phyloP scores from a whole-genome alignment of 1,284 basidiomycete genomes.

The Cystobasidiaceae sp. region DNA sequence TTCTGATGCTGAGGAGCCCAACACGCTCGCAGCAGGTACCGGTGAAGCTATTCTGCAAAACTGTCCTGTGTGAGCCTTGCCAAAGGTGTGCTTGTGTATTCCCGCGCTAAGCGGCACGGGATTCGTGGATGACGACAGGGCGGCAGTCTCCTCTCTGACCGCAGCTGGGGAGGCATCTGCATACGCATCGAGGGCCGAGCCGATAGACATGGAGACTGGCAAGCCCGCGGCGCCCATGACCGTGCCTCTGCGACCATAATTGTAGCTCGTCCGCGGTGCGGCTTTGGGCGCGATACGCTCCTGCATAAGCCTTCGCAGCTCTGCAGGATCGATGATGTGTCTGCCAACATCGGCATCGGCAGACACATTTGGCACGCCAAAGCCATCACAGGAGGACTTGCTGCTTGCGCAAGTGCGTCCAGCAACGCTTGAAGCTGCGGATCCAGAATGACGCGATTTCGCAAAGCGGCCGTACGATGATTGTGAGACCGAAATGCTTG shows the following conservation, averaged over 20 bases:
- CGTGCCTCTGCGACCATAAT: neutral
- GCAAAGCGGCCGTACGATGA: neutral
- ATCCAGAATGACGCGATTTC: neutral
- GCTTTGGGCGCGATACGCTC: neutral
- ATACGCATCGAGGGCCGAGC: neutral
- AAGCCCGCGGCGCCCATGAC: neutral
- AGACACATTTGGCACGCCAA: neutral
- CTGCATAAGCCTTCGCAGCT: slow-evolving; percentile 18
- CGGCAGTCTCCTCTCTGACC: too few species aligned
- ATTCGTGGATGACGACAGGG: too few species aligned
- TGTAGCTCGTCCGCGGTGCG: too few species aligned
- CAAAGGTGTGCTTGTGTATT: slow-evolving; percentile 8
- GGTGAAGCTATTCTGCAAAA: too few species aligned
- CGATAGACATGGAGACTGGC: neutral
- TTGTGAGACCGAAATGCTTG: neutral
- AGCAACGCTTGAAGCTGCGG: neutral
- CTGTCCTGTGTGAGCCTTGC: slow-evolving; percentile 5
- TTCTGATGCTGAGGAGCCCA: too few species aligned
- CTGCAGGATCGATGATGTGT: slow-evolving; percentile 28
- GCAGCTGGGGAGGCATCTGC: neutral
- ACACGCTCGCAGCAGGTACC: neutral
- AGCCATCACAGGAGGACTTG: neutral
- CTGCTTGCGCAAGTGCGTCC: neutral
- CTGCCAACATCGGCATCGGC: slow-evolving; percentile 16
- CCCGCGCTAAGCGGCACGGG: too few species aligned